These are phyloP conservation scores for Sordariomycetes sp. DNA, from an alignment of 2,329 filamentous ascomycete species.

Conservation along the genomic window DNA sequence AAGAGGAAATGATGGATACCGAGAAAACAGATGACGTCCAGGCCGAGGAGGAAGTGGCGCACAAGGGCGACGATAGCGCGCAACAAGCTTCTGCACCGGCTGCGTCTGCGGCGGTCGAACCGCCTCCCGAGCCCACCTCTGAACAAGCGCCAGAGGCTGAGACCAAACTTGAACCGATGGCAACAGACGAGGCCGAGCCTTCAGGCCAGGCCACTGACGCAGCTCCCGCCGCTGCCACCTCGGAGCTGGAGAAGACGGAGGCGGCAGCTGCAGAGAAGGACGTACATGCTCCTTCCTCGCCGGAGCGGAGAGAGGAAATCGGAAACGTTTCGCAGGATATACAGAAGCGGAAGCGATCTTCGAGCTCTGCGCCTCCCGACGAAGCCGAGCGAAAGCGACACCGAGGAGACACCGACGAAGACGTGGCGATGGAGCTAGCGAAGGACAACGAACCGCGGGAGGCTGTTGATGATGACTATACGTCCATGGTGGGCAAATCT, in stretches of 20 bases:
- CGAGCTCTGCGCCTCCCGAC: background rate
- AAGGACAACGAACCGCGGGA: background rate
- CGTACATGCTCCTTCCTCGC: background rate
- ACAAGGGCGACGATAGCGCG: background rate
- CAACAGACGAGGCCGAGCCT: background rate
- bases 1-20: slow-evolving; percentile 1
- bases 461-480: background rate
- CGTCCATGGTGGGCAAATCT: background rate
- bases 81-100: background rate
- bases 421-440: background rate
- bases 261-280: too few relatives aligned
- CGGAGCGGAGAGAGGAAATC: background rate
- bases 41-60: background rate
- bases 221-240: background rate
- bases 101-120: background rate
- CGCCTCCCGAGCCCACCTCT: background rate
- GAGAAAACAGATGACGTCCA: background rate
- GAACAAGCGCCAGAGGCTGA: background rate
- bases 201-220: background rate
- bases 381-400: slow-evolving; percentile 1
- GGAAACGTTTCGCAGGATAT: background rate
- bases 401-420: background rate
- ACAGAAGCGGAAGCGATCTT: slow-evolving; percentile 2
- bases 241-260: background rate
- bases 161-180: background rate